Evolutionary conservation across 2,329 filamentous ascomycete genomes (phyloP), one percentile per base, ranked within the genome.

Genomic region (Xylaria sp.): DNA sequence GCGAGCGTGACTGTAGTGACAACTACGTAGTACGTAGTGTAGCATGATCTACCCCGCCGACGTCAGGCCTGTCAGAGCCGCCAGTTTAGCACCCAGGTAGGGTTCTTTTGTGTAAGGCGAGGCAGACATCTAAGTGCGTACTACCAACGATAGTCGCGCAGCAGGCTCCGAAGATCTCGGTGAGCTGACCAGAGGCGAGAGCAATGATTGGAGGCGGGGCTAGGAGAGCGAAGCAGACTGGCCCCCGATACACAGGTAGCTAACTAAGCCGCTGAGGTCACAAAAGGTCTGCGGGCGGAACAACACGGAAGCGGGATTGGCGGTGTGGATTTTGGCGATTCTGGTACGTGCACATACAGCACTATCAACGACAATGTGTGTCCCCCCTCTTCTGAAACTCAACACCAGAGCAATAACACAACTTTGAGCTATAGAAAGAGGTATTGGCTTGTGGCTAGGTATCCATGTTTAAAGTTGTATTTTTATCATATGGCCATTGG

Each of bases 121-220:
- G 48, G 39, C 52, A 58, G 59, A 70, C 59, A 64, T 55, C 37
- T 44, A 37, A 52, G 51, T 54, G 34, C 20, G 50, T 62, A 48
- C 56, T 41, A 37, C 34, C 3, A 37, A 23, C 56, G 52, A 37
- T 25, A 59, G 34, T 46, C 41, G 18, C 37, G 62, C 44, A 63
- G 48, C 41, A 28, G 50, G 41, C 23, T 48, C 20, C 37, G 6
- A 8, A 63, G 55, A 37, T 55, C 60, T 71, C 63, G 59, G 69
- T 69, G 66, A 71, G 66, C 63, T 63, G 66, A 63, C 41, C 44
- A 59, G 46, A 63, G 39, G 52, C 34, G 48, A 60, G 59, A 41
- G 39, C 48, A 3, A 50, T 65, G 54, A 63, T 57, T 63, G 68
- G 65, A 63, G 37, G 56, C 48, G 37, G 61, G 57, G 56, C 6